Evolutionary conservation across 2,329 filamentous ascomycete genomes (phyloP).

Genomic region (Penicillium sp.): DNA sequence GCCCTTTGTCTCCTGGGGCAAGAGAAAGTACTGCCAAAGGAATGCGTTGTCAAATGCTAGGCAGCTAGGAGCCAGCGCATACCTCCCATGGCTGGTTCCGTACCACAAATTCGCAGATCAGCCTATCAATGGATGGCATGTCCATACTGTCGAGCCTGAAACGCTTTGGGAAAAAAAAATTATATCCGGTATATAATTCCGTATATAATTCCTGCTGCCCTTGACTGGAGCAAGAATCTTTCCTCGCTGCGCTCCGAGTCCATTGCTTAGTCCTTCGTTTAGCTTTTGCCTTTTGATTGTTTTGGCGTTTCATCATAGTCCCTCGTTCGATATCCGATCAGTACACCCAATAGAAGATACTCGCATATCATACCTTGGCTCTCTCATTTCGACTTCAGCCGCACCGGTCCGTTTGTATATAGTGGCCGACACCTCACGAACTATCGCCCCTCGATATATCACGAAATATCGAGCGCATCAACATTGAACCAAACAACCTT

Average conservation of each 20-base stretch:
- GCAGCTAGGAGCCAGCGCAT: constrained; percentile 17
- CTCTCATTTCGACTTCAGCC: constrained; percentile 7
- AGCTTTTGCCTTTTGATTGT: constrained; percentile 14
- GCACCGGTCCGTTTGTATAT: constrained; percentile 23
- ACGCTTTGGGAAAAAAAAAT: constrained; percentile 1
- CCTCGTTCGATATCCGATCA: constrained; percentile 18
- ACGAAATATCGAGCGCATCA: constrained; percentile 6
- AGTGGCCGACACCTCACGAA: constrained; percentile 15
- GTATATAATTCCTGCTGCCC: constrained; percentile 21
- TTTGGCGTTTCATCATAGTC: constrained; percentile 19
- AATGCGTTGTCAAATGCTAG: constrained; percentile 27
- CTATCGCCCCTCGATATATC: constrained; percentile 8
- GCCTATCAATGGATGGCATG: constrained; percentile 25
- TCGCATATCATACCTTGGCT: constrained; percentile 15
- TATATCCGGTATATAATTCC: background rate
- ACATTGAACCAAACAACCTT: background rate
- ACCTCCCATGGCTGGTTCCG: constrained; percentile 18
- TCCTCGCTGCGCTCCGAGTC: constrained; percentile 16
- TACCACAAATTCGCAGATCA: constrained; percentile 25
- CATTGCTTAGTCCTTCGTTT: constrained; percentile 29
- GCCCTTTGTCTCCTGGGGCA: constrained; percentile 11
- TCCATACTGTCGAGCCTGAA: constrained; percentile 1
- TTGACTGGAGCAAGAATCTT: constrained; percentile 2
- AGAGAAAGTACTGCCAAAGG: constrained; percentile 20
- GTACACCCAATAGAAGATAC: constrained; percentile 11